Evolutionary conservation across 225 moss, liverwort and hornwort genomes (phyloP).

Genomic region (Bryum argenteum): DNA sequence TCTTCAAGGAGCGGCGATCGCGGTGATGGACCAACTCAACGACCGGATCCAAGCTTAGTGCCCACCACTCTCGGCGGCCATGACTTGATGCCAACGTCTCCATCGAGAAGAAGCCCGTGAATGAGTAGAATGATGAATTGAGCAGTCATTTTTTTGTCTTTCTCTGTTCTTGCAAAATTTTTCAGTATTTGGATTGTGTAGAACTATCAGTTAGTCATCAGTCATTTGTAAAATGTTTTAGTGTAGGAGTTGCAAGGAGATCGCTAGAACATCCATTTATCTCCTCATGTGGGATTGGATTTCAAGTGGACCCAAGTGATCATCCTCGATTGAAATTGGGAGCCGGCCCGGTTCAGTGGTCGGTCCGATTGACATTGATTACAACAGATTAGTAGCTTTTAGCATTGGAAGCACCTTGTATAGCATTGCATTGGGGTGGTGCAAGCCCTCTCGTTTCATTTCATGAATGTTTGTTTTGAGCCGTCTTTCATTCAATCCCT

Average conservation of each 20-base stretch:
- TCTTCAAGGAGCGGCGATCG: constrained; percentile 69
- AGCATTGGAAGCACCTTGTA: constrained; percentile 33
- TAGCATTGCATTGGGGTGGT: constrained; percentile 43
- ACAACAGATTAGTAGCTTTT: constrained; percentile 8
- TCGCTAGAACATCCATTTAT: constrained; percentile 20
- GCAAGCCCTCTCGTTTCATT: constrained; percentile 31
- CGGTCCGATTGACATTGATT: neutral
- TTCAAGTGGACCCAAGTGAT: constrained; percentile 6
- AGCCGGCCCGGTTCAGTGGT: too few species aligned
- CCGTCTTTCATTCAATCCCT: constrained; percentile 12
- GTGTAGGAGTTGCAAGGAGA: constrained; percentile 32
- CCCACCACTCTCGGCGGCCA: constrained; percentile 47
- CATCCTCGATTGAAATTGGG: neutral
- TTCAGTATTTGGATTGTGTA: constrained; percentile 39
- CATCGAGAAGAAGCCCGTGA: constrained; percentile 48
- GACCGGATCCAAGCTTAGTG: constrained; percentile 59
- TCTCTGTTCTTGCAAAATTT: neutral
- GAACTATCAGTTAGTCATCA: constrained; percentile 11
- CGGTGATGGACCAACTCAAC: constrained; percentile 70
- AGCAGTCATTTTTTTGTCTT: constrained; percentile 11
- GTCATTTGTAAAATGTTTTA: constrained; percentile 51
- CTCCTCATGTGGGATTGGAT: neutral
- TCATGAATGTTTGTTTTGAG: constrained; percentile 27
- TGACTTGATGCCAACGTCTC: constrained; percentile 47
- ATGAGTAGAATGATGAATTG: neutral